A percentile compares a stretch with the other conserved stretches of the same genome.
phyloP scores from a whole-genome alignment of 441 rosid genomes.

The Aleurites moluccanus region DNA sequence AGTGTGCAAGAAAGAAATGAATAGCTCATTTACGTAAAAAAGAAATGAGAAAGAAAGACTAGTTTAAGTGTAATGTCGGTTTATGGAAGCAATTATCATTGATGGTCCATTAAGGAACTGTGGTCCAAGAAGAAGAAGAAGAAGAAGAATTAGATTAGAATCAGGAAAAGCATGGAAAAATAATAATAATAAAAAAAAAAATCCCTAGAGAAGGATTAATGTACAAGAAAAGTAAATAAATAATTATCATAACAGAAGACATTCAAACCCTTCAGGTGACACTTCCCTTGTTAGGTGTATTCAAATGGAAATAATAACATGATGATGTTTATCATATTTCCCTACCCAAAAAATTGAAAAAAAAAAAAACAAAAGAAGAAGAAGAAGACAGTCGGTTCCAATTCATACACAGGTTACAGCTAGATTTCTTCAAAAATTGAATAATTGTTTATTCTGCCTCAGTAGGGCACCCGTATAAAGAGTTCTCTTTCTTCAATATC shows the following conservation, averaged over 20 bases:
- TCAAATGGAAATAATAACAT: neutral
- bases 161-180: neutral
- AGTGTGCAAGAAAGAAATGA: too few relatives aligned
- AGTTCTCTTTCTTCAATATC: too few relatives aligned
- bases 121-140: slow-evolving; percentile 11
- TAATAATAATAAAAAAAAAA: neutral
- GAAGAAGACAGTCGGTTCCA: too few relatives aligned
- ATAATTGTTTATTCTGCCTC: too few relatives aligned
- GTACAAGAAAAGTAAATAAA: neutral
- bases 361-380: too few relatives aligned
- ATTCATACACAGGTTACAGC: too few relatives aligned
- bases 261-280: neutral
- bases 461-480: too few relatives aligned
- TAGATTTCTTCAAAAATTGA: too few relatives aligned
- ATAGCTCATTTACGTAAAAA: too few relatives aligned
- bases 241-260: neutral
- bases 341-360: too few relatives aligned
- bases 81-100: neutral
- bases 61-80: neutral
- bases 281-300: neutral
- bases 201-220: neutral
- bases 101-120: neutral
- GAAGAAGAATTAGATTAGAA: neutral
- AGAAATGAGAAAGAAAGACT: too few relatives aligned
- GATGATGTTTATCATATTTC: neutral